phyloP scores from a whole-genome alignment of 257 asterid species.

The Thymus quinquecostatus region DNA sequence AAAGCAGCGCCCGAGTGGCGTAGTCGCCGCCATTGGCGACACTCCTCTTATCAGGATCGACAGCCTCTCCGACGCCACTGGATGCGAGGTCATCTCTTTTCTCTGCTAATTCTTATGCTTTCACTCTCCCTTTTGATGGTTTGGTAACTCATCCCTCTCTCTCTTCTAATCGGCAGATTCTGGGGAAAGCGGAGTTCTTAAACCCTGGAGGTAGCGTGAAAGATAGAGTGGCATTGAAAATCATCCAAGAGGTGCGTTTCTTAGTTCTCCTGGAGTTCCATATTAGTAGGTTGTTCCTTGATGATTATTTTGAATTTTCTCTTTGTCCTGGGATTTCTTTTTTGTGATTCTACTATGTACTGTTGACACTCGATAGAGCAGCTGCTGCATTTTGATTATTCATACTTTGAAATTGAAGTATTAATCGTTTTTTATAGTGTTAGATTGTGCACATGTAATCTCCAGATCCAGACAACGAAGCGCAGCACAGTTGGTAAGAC shows the following conservation, averaged over 20 bases:
- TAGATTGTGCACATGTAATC: not conserved
- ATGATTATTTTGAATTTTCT: too few species aligned
- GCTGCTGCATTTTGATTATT: not conserved
- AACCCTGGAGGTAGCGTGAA: constrained; percentile 99
- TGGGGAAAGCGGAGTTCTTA: constrained; percentile 94
- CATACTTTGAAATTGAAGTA: constrained; percentile 16
- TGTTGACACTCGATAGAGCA: not conserved
- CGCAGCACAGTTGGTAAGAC: too few species aligned
- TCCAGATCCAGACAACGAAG: too few species aligned
- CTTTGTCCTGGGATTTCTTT: too few species aligned
- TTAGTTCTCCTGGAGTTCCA: not conserved
- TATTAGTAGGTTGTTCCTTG: not conserved
- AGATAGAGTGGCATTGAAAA: constrained; percentile 91
- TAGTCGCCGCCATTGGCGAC: constrained; percentile 88
- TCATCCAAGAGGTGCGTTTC: constrained; percentile 76
- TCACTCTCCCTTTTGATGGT: not conserved
- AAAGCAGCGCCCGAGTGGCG: constrained; percentile 58
- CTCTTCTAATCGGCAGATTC: constrained; percentile 54
- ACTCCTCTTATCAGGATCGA: constrained; percentile 91
- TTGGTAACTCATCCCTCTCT: not conserved
- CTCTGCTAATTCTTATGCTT: not conserved
- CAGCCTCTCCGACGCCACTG: constrained; percentile 91
- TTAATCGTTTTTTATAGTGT: not conserved
- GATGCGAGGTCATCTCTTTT: constrained; percentile 64
- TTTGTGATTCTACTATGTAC: not conserved